These are phyloP conservation scores for Baudoinia panamericana DNA, from an alignment of 495 filamentous ascomycete genomes.

Conservation along the genomic window DNA sequence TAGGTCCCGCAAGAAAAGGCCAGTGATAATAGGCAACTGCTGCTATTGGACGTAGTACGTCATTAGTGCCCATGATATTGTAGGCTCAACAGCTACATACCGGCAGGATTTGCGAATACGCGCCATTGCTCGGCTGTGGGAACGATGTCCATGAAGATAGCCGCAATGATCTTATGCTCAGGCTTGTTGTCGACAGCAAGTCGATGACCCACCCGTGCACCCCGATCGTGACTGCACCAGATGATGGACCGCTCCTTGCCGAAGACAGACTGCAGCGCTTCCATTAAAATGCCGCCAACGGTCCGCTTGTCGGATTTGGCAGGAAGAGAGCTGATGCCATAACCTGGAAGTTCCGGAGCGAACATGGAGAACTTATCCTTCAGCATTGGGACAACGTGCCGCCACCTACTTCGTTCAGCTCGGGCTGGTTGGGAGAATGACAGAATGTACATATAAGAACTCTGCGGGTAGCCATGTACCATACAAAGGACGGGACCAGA, in stretches of 20 bases:
- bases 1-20: constrained; percentile 17
- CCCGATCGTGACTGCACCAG: constrained; percentile 18
- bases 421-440: not conserved
- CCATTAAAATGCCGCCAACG: constrained; percentile 16
- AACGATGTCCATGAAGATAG: constrained; percentile 19
- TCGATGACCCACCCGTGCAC: constrained; percentile 17
- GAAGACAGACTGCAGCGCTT: constrained; percentile 13
- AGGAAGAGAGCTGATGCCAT: constrained; percentile 16
- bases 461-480: constrained; percentile 27
- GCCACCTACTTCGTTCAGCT: constrained; percentile 15
- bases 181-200: constrained; percentile 16
- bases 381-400: constrained; percentile 22
- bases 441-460: constrained; percentile 17
- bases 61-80: no score
- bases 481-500: constrained; percentile 22
- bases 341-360: constrained; percentile 18
- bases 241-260: constrained; percentile 15
- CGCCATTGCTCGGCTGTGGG: constrained; percentile 16
- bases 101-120: constrained; percentile 13
- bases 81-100: no score
- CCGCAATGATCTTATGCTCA: constrained; percentile 12
- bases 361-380: constrained; percentile 17
- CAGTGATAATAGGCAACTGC: constrained; percentile 19
- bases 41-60: no score
- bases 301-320: constrained; percentile 15